Conservation (phyloP, 2,329 filamentous ascomycete genomes). For the Myriangium duriaei region DNA sequence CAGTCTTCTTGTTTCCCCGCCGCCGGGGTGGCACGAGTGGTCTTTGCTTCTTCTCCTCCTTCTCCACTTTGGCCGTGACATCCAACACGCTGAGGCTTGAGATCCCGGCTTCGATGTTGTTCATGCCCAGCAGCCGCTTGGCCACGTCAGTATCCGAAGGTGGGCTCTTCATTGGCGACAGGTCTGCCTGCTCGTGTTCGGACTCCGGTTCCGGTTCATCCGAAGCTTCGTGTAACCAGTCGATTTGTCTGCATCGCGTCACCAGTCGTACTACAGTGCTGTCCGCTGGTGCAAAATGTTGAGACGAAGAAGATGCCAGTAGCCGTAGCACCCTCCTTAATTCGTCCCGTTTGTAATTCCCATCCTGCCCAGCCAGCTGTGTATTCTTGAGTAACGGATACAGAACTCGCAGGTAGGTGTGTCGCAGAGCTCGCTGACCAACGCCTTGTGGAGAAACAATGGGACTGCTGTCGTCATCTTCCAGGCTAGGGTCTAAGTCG, state of each 20-base stretch:
- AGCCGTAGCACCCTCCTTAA: slow-evolving; percentile 63
- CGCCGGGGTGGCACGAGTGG: slow-evolving; percentile 73
- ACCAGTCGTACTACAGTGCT: slow-evolving; percentile 69
- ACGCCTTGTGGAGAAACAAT: slow-evolving; percentile 14
- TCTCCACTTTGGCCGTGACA: slow-evolving; percentile 55
- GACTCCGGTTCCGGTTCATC: slow-evolving; percentile 22
- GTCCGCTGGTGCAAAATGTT: slow-evolving; percentile 69
- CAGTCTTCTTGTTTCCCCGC: slow-evolving; percentile 31
- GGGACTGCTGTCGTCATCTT: slow-evolving; percentile 20
- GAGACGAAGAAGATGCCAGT: slow-evolving; percentile 35
- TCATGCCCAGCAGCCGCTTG: slow-evolving; percentile 57
- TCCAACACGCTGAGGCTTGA: slow-evolving; percentile 67
- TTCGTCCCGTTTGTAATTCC: slow-evolving; percentile 85
- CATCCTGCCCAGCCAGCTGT: slow-evolving; percentile 64
- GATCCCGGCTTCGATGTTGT: slow-evolving; percentile 52
- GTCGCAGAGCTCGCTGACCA: slow-evolving; percentile 48
- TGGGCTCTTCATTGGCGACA: slow-evolving; percentile 12
- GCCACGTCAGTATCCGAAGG: slow-evolving; percentile 21
- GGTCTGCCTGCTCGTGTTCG: slow-evolving; percentile 2
- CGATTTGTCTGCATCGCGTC: slow-evolving; percentile 46
- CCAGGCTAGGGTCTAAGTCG: slow-evolving; percentile 73
- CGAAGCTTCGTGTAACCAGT: slow-evolving; percentile 24
- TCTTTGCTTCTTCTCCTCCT: slow-evolving; percentile 63
- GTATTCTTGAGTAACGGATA: slow-evolving; percentile 86
- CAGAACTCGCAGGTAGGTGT: slow-evolving; percentile 88